Evolutionary conservation across 1,284 basidiomycete genomes (phyloP), one percentile per base, ranked within the genome.

Genomic region (Ganoderma sinense): DNA sequence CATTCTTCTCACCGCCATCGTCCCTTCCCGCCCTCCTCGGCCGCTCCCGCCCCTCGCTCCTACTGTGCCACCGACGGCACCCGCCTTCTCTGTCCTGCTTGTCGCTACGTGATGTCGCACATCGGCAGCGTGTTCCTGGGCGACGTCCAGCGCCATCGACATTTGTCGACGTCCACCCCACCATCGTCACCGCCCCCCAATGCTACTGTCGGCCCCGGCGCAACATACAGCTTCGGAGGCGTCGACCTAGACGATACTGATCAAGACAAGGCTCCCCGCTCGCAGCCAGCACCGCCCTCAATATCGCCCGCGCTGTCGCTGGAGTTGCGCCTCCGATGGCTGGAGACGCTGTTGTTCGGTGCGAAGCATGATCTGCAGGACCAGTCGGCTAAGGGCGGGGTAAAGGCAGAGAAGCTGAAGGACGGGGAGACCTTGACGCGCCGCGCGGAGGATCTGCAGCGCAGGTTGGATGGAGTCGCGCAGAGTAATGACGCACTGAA

Each of bases 71-170:
- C 58, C 55, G 66, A 62, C 64, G 33, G 23, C 59, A 43, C 18
- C 58, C 23, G 39, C 51, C 48, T 48, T 31, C 45, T 41, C 48
- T 16, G 10, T 33, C 56, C 10, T 61, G 58, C 53, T 45, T n/a
- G 14, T 36, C 36, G 48, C 18, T 41, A 41, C 39, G 59, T 59
- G 29, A 89, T 90, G 88, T 82, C 87, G 41, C 84, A 81, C 76
- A 86, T 93, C 65, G 91, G 92, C 58, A 92, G 90, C 74, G 92
- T 91, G 26, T 94, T 94, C 78, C 85, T 94, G 68, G 92, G 92
- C 65, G 92, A 94, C 80, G 81, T 90, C 7, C 86, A 88, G 76
- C 88, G 90, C 67, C 84, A 85, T 70, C 88, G 90, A 43, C 80
- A 90, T 41, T 78, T 91, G 18, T 86, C 89, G 41, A 83, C 86